Evolutionary conservation across 495 filamentous ascomycete species (phyloP), one percentile per base, ranked within the genome.

Genomic region (Neurospora africana): DNA sequence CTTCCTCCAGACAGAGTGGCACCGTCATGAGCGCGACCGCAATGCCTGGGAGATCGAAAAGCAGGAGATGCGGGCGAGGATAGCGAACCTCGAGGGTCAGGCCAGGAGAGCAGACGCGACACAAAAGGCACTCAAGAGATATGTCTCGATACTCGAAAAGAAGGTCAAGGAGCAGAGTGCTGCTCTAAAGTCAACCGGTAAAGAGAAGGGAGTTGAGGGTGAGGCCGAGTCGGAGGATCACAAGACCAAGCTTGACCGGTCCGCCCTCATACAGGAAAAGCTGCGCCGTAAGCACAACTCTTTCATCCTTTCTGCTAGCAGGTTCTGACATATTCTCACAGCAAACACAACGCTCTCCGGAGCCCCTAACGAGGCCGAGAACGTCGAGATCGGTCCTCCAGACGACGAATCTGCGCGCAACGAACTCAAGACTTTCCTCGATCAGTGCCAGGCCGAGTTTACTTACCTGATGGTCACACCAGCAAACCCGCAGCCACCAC

Each of bases 11-110:
- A 95, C 94, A 41, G 95, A 99, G 88, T 98, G 95, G 95, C 96
- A 99, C 81, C 90, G 93, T 74, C 95, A 98, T 78, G 95, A 99
- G 81, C 92, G 95, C 82, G 96, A 97, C 77, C 91, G 96, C 76
- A 99, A 99, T 81, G 91, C 93, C 27, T 99, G 95, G 95, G 95
- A 98, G 78, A 99, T 99, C 79, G 95, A 99, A 83, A 90, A 93
- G 78, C 95, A 96, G 73, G 95, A 98, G 85, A 99, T 99, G 95
- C 98, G 97, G 83, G 93, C 92, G 74, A 90, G 95, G 80, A 98
- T 99, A 82, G 95, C 94, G n/a, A 90, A 91, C 77, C 86, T 98
- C 74, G 95, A 99, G 79, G 95, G 95, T 71, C 93, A 96, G 69
- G 86, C 91, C 27, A 86, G 94, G 68, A 92, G 92, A 69, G 89